Percentiles rank a stretch among this genome's conserved stretches.
Evolutionary conservation across 331 rosid genomes (phyloP).

Genomic region (Spiraea crenata): DNA sequence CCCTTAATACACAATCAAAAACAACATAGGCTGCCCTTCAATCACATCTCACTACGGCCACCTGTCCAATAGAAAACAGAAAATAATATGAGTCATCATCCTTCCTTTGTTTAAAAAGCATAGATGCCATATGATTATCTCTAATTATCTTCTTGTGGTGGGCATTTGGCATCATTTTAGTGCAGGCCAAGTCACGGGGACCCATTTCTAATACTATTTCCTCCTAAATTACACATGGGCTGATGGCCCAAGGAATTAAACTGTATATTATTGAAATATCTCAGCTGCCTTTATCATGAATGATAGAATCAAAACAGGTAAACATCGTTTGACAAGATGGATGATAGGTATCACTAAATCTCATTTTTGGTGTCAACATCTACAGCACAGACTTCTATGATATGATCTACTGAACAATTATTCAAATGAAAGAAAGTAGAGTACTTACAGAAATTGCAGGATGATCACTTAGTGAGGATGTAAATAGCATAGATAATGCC

Average conservation of each 20-base stretch:
- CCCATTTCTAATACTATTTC: not conserved
- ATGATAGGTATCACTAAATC: too few relatives aligned
- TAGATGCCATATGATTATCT: too few relatives aligned
- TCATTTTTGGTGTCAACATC: too few relatives aligned
- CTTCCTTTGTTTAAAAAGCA: not conserved
- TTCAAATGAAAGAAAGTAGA: not conserved
- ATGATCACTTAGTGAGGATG: constrained; percentile 57
- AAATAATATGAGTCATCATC: not conserved
- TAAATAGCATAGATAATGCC: constrained; percentile 78
- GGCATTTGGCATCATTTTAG: not conserved
- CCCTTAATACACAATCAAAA: not conserved
- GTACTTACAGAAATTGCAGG: constrained; percentile 37
- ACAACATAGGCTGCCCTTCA: not conserved
- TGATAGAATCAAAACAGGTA: too few relatives aligned
- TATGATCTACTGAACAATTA: not conserved
- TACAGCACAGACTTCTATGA: too few relatives aligned
- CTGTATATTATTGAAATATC: too few relatives aligned
- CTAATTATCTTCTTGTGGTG: too few relatives aligned
- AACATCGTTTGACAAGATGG: too few relatives aligned
- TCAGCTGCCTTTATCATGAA: too few relatives aligned
- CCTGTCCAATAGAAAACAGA: constrained; percentile 14
- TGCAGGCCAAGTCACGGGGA: not conserved
- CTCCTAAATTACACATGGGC: too few relatives aligned
- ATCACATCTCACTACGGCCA: constrained; percentile 3
- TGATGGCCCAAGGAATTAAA: too few relatives aligned